Evolutionary conservation across 148 eudicot species (phyloP), one percentile per base, ranked within the genome.

Genomic region (Pouteria glomerata): DNA sequence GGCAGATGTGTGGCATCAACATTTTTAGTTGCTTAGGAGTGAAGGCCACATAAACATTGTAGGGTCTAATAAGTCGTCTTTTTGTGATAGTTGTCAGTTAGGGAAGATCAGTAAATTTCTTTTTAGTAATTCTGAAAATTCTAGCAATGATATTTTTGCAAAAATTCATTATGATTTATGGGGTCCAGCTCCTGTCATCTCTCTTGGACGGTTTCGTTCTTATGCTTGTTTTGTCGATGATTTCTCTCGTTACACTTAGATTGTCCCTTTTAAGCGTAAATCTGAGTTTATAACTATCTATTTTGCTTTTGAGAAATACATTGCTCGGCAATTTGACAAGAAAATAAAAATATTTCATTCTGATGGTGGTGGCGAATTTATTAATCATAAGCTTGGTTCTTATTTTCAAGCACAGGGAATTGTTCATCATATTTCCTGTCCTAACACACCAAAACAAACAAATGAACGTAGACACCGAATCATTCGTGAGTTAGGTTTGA

Each of bases 141-240:
- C 33, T 24, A 63, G 50, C 19, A 34, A 0, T 14, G 55, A 66
- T 11, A 3, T 44, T 23, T 66, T 45, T 66, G 71, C 65, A 30
- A 37, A 39, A 52, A 18, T 55, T 37, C 76, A 73, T 64, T 63
- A 52, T 39, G 76, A 73, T 47, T 51, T 63, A 4, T 63, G 70
- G 76, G 75, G 66, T 8, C 62, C 63, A 0, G 63, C 76, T 31
- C 53, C 23, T 52, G 53, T 63, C 13, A 21, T 56, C 1, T 73
- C 70, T 35, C 6, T 73, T 63, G 70, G 39, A 50, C 35, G 37
- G 1, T 62, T 62, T 11, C 1, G 27, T 6, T 69, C 8, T 55
- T 69, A 35, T 53, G 73, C 73, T 2, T 70, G 64, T 41, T 57
- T 57, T 19, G 64, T 70, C 3, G 73, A 70, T 70, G 73, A 70